phyloP scores from a whole-genome alignment of 1,284 basidiomycete species.

The Malassezia cuniculi region DNA sequence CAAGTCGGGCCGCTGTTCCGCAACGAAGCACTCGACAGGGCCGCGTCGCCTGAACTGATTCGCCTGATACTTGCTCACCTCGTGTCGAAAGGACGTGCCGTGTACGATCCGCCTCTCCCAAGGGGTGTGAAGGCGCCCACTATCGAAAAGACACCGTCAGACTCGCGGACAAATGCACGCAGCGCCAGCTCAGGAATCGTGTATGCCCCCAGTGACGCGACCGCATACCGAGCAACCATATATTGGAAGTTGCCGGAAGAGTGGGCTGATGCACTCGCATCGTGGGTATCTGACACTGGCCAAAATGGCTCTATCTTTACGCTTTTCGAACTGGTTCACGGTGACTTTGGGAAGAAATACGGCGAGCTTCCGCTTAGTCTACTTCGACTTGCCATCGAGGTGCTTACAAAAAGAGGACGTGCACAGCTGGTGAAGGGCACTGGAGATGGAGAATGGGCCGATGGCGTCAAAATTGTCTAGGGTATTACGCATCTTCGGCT shows the following conservation, averaged over 20 bases:
- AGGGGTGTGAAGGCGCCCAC: constrained; percentile 1
- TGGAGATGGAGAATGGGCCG: neutral
- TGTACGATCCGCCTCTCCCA: constrained; percentile 11
- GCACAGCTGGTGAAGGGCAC: constrained; percentile 10
- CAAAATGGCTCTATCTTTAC: constrained; percentile 51
- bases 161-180: constrained; percentile 6
- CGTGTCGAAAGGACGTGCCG: constrained; percentile 20
- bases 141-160: neutral
- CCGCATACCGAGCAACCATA: constrained; percentile 39
- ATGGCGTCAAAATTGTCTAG: constrained; percentile 14
- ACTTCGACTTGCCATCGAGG: constrained; percentile 3
- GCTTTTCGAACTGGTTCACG: constrained; percentile 50
- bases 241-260: constrained; percentile 51
- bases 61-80: constrained; percentile 20
- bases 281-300: constrained; percentile 51
- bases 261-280: constrained; percentile 50
- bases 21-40: constrained; percentile 1
- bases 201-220: neutral
- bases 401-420: constrained; percentile 4
- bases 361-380: constrained; percentile 12
- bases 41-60: constrained; percentile 15
- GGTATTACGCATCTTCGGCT: constrained; percentile 6
- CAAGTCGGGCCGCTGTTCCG: constrained; percentile 6
- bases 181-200: neutral
- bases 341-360: constrained; percentile 47